Conservation (phyloP, 2,329 filamentous ascomycete genomes). For the Myriosclerotinia scirpicola region DNA sequence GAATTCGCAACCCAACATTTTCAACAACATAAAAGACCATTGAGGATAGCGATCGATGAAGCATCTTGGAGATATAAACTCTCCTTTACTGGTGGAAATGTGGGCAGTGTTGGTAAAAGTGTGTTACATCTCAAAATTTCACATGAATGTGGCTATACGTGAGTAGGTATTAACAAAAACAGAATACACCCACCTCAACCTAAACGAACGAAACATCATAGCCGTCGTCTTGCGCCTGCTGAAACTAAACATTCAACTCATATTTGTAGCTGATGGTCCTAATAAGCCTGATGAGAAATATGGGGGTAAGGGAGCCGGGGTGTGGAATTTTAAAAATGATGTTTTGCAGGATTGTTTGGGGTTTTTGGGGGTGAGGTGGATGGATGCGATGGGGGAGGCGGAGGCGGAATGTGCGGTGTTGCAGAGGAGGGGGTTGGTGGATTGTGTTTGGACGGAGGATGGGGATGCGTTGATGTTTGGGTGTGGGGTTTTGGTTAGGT, state of each 20-base stretch:
- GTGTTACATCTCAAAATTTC: too few relatives aligned
- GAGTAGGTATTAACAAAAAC: background rate
- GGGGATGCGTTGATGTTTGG: constrained; percentile 96
- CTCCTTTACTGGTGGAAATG: constrained; percentile 47
- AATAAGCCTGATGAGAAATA: constrained; percentile 61
- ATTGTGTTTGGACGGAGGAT: constrained; percentile 90
- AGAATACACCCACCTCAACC: constrained; percentile 5
- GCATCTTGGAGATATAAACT: constrained; percentile 73
- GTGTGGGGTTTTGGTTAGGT: constrained; percentile 44
- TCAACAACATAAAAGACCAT: constrained; percentile 63
- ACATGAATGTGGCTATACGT: too few relatives aligned
- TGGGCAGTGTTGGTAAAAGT: background rate
- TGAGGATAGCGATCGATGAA: constrained; percentile 85
- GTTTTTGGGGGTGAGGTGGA: constrained; percentile 76
- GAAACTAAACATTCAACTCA: constrained; percentile 69
- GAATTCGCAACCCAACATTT: constrained; percentile 70
- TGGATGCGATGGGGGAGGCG: constrained; percentile 87
- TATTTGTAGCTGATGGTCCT: constrained; percentile 87
- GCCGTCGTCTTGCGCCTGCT: constrained; percentile 78
- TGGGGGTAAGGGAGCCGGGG: background rate
- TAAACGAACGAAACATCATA: constrained; percentile 53
- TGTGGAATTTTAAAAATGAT: constrained; percentile 44
- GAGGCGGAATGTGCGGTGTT: constrained; percentile 90
- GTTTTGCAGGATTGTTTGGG: constrained; percentile 55
- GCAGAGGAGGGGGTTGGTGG: constrained; percentile 75